These are phyloP conservation scores for Raddia distichophylla DNA, from an alignment of 176 grass and related monocot genomes.

Conservation along the genomic window DNA sequence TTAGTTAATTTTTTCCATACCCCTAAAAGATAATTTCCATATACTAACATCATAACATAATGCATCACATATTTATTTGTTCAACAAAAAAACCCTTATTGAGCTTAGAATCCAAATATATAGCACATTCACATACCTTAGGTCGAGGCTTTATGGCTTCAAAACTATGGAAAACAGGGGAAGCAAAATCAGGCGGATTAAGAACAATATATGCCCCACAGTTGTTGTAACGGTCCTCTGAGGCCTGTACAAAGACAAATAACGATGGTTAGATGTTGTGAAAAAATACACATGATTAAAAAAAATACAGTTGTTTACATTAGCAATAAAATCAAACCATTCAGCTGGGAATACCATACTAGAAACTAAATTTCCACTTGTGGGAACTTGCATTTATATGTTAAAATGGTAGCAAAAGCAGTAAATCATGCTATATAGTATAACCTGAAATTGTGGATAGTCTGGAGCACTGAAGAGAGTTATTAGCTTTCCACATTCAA, in stretches of 20 bases:
- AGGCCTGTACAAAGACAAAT: constrained; percentile 53
- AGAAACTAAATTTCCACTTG: not conserved
- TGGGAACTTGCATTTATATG: not conserved
- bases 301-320: not conserved
- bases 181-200: constrained; percentile 73
- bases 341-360: not conserved
- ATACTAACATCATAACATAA: not conserved
- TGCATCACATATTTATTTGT: not conserved
- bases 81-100: not conserved
- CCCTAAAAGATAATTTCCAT: not conserved
- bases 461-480: constrained; percentile 97
- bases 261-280: not conserved
- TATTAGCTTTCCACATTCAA: constrained; percentile 83
- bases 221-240: constrained; percentile 80
- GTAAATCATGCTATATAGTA: constrained; percentile 20
- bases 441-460: constrained; percentile 97
- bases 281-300: not conserved
- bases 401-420: not conserved
- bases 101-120: constrained; percentile 9
- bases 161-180: constrained; percentile 88
- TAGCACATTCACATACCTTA: constrained; percentile 43
- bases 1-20: not conserved
- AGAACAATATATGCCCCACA: constrained; percentile 89
- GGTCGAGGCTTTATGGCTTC: constrained; percentile 88
- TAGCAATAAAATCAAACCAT: constrained; percentile 2